Conservation (phyloP, 2,329 filamentous ascomycete genomes). For the Metarhizium sp. region DNA sequence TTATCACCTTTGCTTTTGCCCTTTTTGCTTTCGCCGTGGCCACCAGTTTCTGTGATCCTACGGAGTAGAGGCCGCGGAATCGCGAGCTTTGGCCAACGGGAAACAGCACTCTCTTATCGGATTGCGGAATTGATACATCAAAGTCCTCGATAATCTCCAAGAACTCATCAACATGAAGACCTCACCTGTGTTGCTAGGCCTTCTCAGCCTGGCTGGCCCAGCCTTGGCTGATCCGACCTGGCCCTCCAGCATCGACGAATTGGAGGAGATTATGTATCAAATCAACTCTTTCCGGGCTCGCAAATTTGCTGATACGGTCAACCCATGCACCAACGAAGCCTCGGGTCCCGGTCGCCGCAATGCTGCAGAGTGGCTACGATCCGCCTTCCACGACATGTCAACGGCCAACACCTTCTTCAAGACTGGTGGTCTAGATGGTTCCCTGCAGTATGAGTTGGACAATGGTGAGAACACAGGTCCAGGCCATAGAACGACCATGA, state of each 20-base stretch:
- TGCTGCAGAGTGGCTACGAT: slow-evolving; percentile 52
- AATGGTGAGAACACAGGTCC: slow-evolving; percentile 47
- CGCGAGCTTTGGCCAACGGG: background rate
- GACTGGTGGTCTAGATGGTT: slow-evolving; percentile 48
- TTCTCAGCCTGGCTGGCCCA: slow-evolving; percentile 26
- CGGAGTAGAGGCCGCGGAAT: background rate
- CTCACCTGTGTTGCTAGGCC: slow-evolving; percentile 18
- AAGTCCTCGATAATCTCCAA: background rate
- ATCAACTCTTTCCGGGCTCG: slow-evolving; percentile 43
- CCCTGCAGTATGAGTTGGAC: slow-evolving; percentile 48
- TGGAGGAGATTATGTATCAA: slow-evolving; percentile 56
- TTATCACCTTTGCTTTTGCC: background rate
- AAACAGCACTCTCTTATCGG: background rate
- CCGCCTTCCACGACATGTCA: slow-evolving; percentile 54
- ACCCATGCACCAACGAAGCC: slow-evolving; percentile 44
- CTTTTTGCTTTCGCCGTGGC: background rate
- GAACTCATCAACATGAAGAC: slow-evolving; percentile 11
- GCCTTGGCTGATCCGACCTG: slow-evolving; percentile 44
- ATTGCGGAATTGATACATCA: background rate
- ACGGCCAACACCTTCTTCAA: slow-evolving; percentile 38
- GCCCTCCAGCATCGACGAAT: slow-evolving; percentile 49
- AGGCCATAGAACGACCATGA: slow-evolving; percentile 42
- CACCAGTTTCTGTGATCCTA: background rate
- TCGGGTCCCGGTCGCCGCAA: slow-evolving; percentile 45
- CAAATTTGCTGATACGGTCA: slow-evolving; percentile 46